Evolutionary conservation across 1,284 basidiomycete genomes (phyloP).

Genomic region (Coniferiporia weirii): DNA sequence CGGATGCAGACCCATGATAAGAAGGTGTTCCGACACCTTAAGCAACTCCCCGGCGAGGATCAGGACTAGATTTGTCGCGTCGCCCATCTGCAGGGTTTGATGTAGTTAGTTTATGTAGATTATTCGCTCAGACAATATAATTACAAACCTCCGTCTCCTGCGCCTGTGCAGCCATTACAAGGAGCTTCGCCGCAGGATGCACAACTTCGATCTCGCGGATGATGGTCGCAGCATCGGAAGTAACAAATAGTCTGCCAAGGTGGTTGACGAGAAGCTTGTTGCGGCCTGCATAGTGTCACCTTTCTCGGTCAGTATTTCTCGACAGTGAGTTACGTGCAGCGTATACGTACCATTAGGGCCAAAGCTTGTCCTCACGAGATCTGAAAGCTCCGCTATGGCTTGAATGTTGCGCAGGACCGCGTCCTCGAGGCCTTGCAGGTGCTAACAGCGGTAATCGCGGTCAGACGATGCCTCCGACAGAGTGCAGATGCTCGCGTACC

Average conservation of each 20-base stretch:
- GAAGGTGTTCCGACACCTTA: slow-evolving; percentile 88
- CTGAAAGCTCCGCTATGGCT: slow-evolving; percentile 89
- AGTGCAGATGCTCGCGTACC: slow-evolving; percentile 36
- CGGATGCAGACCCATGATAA: slow-evolving; percentile 96
- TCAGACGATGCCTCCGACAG: background rate
- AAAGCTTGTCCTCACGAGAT: slow-evolving; percentile 94
- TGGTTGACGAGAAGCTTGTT: slow-evolving; percentile 98
- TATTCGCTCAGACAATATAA: background rate
- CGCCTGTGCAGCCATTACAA: slow-evolving; percentile 97
- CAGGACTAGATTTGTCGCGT: slow-evolving; percentile 92
- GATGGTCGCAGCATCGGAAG: slow-evolving; percentile 98
- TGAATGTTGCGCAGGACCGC: slow-evolving; percentile 93
- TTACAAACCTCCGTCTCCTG: slow-evolving; percentile 85
- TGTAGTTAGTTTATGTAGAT: background rate
- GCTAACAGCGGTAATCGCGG: slow-evolving; percentile 37
- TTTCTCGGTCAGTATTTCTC: slow-evolving; percentile 1
- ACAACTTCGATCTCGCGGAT: slow-evolving; percentile 98
- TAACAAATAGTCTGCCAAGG: slow-evolving; percentile 92
- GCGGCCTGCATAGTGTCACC: slow-evolving; percentile 48
- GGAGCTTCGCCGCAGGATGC: slow-evolving; percentile 94
- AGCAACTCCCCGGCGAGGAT: slow-evolving; percentile 95
- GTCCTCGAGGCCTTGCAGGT: slow-evolving; percentile 88
- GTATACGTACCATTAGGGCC: slow-evolving; percentile 82
- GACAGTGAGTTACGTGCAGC: background rate
- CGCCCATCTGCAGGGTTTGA: slow-evolving; percentile 73